These are phyloP conservation scores for Soucietia sequanensis DNA, from an alignment of 805 yeast genomes.

Conservation along the genomic window DNA sequence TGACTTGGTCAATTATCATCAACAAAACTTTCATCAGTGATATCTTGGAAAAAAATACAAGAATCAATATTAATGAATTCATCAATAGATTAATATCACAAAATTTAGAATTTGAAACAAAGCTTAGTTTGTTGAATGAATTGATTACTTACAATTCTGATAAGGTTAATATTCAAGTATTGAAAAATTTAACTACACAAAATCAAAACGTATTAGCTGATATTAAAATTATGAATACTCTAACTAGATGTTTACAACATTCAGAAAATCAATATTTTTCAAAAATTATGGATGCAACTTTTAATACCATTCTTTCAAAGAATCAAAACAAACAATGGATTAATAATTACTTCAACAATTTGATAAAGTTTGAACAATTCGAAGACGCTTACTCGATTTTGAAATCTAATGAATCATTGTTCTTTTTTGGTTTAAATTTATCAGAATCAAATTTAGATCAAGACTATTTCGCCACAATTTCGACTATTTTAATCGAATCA, in stretches of 20 bases:
- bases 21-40: conserved; percentile 25
- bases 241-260: neutral
- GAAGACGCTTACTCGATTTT: neutral
- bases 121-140: conserved; percentile 8
- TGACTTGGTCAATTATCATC: conserved; percentile 32
- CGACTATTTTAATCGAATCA: conserved; percentile 11
- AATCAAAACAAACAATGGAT: conserved; percentile 18
- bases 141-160: conserved; percentile 23
- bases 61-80: conserved; percentile 17
- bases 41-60: conserved; percentile 14
- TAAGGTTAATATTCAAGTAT: conserved; percentile 20
- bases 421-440: conserved; percentile 6
- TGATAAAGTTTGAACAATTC: conserved; percentile 4
- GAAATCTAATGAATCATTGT: conserved; percentile 6
- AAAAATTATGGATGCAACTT: conserved; percentile 9
- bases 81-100: conserved; percentile 21
- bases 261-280: conserved; percentile 22
- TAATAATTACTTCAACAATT: conserved; percentile 11
- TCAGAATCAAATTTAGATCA: conserved; percentile 1
- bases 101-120: conserved; percentile 9
- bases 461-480: neutral
- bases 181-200: conserved; percentile 13
- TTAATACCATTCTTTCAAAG: conserved; percentile 7
- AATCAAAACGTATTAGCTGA: neutral
- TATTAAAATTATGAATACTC: neutral